Evolutionary conservation across 257 asterid species (phyloP).

Genomic region (Fraxinus pennsylvanica): DNA sequence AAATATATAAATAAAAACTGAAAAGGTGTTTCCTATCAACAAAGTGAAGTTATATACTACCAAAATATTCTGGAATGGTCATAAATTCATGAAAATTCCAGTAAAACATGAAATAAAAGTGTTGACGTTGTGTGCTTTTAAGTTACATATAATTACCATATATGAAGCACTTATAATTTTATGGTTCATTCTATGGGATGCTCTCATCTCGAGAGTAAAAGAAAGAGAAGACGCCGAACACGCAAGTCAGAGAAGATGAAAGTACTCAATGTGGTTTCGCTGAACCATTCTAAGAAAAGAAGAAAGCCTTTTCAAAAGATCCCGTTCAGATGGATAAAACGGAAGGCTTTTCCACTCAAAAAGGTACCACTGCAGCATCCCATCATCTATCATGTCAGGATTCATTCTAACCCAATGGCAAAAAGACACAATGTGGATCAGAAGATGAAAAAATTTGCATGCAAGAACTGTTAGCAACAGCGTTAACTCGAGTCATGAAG

Average conservation of each 20-base stretch:
- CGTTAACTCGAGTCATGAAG: slow-evolving; percentile 17
- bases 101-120: background rate
- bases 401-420: background rate
- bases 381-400: background rate
- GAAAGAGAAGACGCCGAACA: background rate
- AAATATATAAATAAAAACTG: too few species aligned
- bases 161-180: background rate
- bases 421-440: background rate
- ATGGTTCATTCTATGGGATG: background rate
- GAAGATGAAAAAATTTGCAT: background rate
- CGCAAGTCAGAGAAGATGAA: background rate
- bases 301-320: slow-evolving; percentile 5
- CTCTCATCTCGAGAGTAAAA: background rate
- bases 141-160: background rate
- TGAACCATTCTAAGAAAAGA: background rate
- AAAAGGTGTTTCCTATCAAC: too few species aligned
- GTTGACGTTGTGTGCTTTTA: background rate
- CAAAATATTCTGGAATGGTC: too few species aligned
- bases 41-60: too few species aligned
- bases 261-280: background rate
- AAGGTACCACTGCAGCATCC: slow-evolving; percentile 13
- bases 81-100: background rate
- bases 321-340: background rate
- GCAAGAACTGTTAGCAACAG: background rate
- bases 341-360: background rate